Percentiles rank a stretch among this genome's conserved stretches.
Conservation (phyloP, 805 yeast species). For the Teunomyces stri region DNA sequence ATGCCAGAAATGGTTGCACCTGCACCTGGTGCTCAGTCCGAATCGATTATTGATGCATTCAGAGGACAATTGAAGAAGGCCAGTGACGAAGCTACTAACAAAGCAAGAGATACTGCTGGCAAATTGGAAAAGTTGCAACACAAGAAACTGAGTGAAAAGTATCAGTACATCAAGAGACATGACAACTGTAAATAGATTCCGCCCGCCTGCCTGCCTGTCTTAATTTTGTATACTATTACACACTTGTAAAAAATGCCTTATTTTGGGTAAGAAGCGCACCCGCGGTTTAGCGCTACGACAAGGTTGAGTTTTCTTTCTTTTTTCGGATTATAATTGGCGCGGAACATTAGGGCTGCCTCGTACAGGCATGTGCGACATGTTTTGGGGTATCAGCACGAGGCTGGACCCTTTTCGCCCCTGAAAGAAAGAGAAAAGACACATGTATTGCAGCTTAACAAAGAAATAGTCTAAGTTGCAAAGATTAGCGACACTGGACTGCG, state of each 20-base stretch:
- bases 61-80: slow-evolving; percentile 29
- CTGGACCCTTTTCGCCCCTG: no score
- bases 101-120: slow-evolving; percentile 33
- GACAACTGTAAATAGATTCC: slow-evolving; percentile 5
- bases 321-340: no score
- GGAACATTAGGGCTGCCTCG: no score
- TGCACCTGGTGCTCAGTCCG: slow-evolving; percentile 26
- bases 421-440: no score
- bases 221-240: background rate
- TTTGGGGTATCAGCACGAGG: no score
- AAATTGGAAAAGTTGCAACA: slow-evolving; percentile 26
- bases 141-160: slow-evolving; percentile 12
- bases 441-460: no score
- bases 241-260: background rate
- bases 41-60: slow-evolving; percentile 38
- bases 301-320: no score
- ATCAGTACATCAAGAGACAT: slow-evolving; percentile 41
- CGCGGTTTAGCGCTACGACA: no score
- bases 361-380: no score
- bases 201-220: background rate
- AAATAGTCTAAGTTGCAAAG: no score
- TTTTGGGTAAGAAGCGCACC: no score
- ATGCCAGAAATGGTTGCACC: slow-evolving; percentile 56
- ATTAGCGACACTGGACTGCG: no score
- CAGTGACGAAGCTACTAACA: slow-evolving; percentile 31